Conservation (phyloP, 495 filamentous ascomycete genomes). For the Penicillium simplicissimum region DNA sequence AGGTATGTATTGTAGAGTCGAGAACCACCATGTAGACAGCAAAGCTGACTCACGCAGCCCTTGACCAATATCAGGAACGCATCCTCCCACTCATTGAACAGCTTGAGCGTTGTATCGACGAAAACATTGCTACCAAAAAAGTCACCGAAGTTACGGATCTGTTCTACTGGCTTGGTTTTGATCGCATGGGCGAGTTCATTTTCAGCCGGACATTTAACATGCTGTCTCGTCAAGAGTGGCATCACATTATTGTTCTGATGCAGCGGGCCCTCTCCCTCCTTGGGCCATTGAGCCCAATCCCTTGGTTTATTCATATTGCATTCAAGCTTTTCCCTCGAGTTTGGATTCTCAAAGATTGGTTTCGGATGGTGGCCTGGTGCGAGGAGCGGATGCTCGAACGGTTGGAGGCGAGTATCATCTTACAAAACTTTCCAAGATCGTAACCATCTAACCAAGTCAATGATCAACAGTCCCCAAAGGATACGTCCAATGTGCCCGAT, state of each 20-base stretch:
- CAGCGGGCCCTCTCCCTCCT: conserved; percentile 22
- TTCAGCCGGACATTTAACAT: conserved; percentile 44
- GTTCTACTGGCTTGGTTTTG: conserved; percentile 25
- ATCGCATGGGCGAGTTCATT: conserved; percentile 37
- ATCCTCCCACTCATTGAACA: conserved; percentile 27
- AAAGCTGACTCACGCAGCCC: conserved; percentile 13
- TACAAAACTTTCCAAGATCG: not conserved
- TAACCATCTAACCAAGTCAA: not conserved
- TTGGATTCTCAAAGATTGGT: conserved; percentile 18
- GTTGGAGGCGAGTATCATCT: conserved; percentile 1
- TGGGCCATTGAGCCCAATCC: conserved; percentile 30
- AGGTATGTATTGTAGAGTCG: conserved; percentile 11
- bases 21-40: not conserved
- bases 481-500: conserved; percentile 13
- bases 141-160: conserved; percentile 12
- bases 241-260: conserved; percentile 15
- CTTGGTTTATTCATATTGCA: conserved; percentile 38
- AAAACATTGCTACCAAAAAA: not conserved
- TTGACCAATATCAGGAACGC: conserved; percentile 28
- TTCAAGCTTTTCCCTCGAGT: conserved; percentile 22
- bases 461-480: conserved; percentile 3
- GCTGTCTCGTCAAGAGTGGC: conserved; percentile 31
- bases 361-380: conserved; percentile 23
- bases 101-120: conserved; percentile 12
- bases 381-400: conserved; percentile 16